Conservation (phyloP, 2,329 filamentous ascomycete genomes). For the Amesomyces nigricolor region DNA sequence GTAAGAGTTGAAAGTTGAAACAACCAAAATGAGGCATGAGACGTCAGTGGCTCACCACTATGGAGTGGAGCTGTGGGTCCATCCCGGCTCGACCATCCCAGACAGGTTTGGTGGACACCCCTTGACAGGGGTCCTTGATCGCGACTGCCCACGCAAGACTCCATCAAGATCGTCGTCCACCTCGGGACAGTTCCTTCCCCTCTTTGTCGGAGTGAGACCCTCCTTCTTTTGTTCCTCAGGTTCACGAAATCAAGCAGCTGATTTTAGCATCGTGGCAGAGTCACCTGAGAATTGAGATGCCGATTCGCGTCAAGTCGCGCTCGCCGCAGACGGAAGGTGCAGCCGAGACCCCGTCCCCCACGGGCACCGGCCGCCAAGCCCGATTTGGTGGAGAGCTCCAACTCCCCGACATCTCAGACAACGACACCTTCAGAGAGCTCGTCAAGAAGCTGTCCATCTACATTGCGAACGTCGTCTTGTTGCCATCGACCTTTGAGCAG, state of each 20-base stretch:
- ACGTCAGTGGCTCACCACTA: neutral
- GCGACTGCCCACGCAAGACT: neutral
- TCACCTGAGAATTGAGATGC: constrained; percentile 21
- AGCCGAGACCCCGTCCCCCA: constrained; percentile 34
- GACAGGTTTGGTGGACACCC: neutral
- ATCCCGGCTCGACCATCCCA: constrained; percentile 2
- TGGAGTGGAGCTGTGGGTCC: no score
- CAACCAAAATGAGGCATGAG: neutral
- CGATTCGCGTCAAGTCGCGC: constrained; percentile 39
- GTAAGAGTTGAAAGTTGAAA: constrained; percentile 7
- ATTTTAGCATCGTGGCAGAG: neutral
- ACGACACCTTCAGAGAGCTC: constrained; percentile 58
- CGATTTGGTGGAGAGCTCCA: constrained; percentile 38
- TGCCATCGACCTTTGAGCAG: constrained; percentile 69
- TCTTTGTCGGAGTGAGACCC: constrained; percentile 9
- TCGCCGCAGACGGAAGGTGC: constrained; percentile 27
- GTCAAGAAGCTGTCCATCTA: constrained; percentile 61
- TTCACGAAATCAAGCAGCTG: neutral
- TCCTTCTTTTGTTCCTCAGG: neutral
- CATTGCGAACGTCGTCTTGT: constrained; percentile 53
- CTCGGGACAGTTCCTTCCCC: constrained; percentile 6
- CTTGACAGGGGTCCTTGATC: neutral
- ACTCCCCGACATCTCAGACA: constrained; percentile 51
- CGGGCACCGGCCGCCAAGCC: constrained; percentile 20
- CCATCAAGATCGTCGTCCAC: neutral